phyloP scores from a whole-genome alignment of 352 stramenopile genomes.

The Phytopythium vexans region DNA sequence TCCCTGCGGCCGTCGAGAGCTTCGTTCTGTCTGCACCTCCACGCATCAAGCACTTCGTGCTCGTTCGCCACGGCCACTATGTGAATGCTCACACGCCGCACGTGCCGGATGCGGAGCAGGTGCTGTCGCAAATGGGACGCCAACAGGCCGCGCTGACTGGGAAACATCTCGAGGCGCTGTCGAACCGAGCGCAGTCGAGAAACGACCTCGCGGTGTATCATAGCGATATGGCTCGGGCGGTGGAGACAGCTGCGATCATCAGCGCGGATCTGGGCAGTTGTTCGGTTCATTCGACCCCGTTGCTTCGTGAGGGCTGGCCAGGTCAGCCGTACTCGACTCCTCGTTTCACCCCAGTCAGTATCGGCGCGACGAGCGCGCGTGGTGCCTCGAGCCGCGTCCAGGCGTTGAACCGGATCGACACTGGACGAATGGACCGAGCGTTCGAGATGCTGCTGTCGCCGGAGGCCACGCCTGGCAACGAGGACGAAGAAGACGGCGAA shows the following conservation, averaged over 20 bases:
- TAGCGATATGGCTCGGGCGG: constrained; percentile 71
- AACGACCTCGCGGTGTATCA: constrained; percentile 62
- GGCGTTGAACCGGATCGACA: constrained; percentile 40
- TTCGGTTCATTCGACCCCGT: constrained; percentile 27
- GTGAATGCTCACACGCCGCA: constrained; percentile 69
- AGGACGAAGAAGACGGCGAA: constrained; percentile 37
- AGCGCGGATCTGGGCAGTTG: constrained; percentile 44
- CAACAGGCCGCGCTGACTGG: constrained; percentile 71
- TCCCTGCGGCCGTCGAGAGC: constrained; percentile 16
- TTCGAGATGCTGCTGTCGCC: constrained; percentile 48
- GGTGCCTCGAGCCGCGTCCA: constrained; percentile 16
- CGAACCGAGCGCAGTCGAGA: constrained; percentile 48
- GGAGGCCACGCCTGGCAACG: constrained; percentile 6
- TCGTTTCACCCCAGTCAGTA: not conserved
- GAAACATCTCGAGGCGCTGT: constrained; percentile 58
- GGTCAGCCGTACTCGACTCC: constrained; percentile 51
- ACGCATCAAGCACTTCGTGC: constrained; percentile 68
- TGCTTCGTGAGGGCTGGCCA: constrained; percentile 79
- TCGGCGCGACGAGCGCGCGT: no score
- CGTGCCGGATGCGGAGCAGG: constrained; percentile 57
- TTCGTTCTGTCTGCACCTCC: constrained; percentile 55
- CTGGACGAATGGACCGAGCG: constrained; percentile 59
- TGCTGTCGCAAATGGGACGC: constrained; percentile 75
- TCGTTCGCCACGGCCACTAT: constrained; percentile 81
- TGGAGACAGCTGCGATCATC: constrained; percentile 71